Conservation (phyloP, 768 basidiomycete species). For the Chalciporus piperatus region DNA sequence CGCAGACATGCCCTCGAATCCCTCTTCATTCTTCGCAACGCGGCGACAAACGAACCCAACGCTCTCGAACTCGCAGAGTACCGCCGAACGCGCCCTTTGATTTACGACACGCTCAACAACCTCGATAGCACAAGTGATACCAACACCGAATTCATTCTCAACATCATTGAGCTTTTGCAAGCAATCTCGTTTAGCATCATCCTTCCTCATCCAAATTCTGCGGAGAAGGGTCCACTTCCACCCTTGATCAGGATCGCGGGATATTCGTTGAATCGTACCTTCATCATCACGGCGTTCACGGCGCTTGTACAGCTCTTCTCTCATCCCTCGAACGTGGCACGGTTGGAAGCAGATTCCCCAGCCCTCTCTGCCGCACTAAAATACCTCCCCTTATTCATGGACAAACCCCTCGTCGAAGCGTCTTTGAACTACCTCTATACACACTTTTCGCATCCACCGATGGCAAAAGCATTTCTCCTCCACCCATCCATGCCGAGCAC, state of each 20-base stretch:
- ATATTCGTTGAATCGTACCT: constrained; percentile 65
- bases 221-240: constrained; percentile 50
- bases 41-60: constrained; percentile 68
- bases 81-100: constrained; percentile 60
- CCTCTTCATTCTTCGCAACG: constrained; percentile 83
- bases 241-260: constrained; percentile 55
- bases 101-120: constrained; percentile 62
- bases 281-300: constrained; percentile 65
- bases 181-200: constrained; percentile 49
- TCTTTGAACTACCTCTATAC: constrained; percentile 73
- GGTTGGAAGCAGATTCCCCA: constrained; percentile 53
- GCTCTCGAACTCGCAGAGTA: constrained; percentile 56
- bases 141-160: constrained; percentile 69
- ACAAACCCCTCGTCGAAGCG: constrained; percentile 67
- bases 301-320: constrained; percentile 62
- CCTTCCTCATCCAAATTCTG: constrained; percentile 35
- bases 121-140: constrained; percentile 61
- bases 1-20: constrained; percentile 82
- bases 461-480: constrained; percentile 75
- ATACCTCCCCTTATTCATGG: constrained; percentile 70
- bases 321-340: constrained; percentile 53
- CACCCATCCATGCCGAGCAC: constrained; percentile 69
- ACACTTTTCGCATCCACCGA: constrained; percentile 69
- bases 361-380: constrained; percentile 63
- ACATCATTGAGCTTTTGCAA: constrained; percentile 70